Evolutionary conservation across 768 basidiomycete genomes (phyloP), one percentile per base, ranked within the genome.

Genomic region (Sporobolomyces pararoseus): DNA sequence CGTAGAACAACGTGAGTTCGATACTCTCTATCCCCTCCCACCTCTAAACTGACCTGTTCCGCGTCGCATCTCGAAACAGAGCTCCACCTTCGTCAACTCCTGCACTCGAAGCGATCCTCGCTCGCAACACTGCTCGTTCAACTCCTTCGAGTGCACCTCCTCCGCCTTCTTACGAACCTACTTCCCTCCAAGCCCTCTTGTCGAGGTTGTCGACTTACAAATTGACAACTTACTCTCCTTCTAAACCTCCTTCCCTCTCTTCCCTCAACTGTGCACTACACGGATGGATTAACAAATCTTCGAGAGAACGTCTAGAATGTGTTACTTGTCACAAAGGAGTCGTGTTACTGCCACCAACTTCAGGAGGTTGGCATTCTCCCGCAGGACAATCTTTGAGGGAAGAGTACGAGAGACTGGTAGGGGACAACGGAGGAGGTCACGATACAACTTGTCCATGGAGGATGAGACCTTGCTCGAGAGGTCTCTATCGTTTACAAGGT

Each of bases 101-200:
- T 16, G 61, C 60, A n/a, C 70, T 71, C 39, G 60, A 71, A 57
- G 53, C 65, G 35, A 42, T 66, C 61, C 61, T 71, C 35, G 35
- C 65, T 3, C 60, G 47, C 31, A 19, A 52, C 25, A 1, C 31
- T 9, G 31, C 34, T 17, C 39, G 54, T 2, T n/a, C 53, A 10
- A 14, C 39, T 42, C 39, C 39, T 42, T 17, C 39, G 9, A 9
- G 39, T 42, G 9, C 39, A 42, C n/a, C 37, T 25, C 49, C 65
- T 7, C 51, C 61, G 1, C n/a, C 55, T 3, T 50, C 51, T 10
- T 71, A 71, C 61, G 49, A 50, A 19, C 70, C 70, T 0, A 44
- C 29, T 9, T 66, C 65, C 0, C 55, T 71, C 49, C 39, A 34
- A 0, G 4, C 32, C 17, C 70, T 71, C 61, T 60, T 71, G 61